These are phyloP conservation scores for Penicillium manginii DNA, from an alignment of 495 filamentous ascomycete species.

Conservation along the genomic window DNA sequence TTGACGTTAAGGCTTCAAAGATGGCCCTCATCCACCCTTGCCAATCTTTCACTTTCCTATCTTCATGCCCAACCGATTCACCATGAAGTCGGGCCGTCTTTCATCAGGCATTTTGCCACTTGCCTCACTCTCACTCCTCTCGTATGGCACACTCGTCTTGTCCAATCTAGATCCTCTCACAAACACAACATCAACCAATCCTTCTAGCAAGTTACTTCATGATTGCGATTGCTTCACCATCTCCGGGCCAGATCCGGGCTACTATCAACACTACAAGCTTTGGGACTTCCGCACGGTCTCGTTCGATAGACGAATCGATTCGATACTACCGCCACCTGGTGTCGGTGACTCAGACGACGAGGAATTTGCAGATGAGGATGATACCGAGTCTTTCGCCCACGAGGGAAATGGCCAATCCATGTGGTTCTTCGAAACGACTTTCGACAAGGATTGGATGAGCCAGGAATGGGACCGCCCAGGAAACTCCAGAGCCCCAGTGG, in stretches of 20 bases:
- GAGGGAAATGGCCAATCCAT: conserved; percentile 7
- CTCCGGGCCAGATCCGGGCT: conserved; percentile 46
- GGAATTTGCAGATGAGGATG: conserved; percentile 43
- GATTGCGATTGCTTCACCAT: conserved; percentile 47
- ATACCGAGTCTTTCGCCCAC: conserved; percentile 30
- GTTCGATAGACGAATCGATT: conserved; percentile 17
- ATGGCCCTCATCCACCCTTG: not conserved
- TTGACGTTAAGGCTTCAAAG: too few species aligned
- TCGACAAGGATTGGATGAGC: conserved; percentile 57
- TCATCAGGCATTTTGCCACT: not conserved
- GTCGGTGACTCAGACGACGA: conserved; percentile 36
- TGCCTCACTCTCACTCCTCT: not conserved
- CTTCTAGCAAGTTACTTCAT: conserved; percentile 12
- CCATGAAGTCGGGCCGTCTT: conserved; percentile 17
- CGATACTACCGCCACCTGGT: conserved; percentile 25
- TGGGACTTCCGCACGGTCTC: conserved; percentile 64
- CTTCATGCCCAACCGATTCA: not conserved
- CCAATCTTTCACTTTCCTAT: not conserved
- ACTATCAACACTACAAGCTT: conserved; percentile 67
- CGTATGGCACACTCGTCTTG: conserved; percentile 4
- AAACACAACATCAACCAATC: not conserved
- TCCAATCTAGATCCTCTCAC: not conserved
- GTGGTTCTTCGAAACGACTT: conserved; percentile 40
- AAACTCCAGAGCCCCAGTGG: conserved; percentile 44
- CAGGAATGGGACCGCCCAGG: conserved; percentile 60